Evolutionary conservation across 345 rosid species (phyloP), one percentile per base, ranked within the genome.

Genomic region (Hibiscus mutabilis): DNA sequence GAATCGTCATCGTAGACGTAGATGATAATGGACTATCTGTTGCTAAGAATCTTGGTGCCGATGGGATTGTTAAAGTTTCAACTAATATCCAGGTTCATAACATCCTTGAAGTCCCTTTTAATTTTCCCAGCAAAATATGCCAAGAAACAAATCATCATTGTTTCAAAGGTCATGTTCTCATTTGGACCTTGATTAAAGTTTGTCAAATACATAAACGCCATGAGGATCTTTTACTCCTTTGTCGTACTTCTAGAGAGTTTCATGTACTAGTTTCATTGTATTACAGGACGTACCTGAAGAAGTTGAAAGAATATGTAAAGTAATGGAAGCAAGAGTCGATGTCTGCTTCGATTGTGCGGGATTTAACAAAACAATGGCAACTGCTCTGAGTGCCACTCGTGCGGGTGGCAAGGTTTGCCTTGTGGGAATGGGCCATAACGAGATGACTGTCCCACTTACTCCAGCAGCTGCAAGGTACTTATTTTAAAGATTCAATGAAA

Each of bases 321-420:
- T 86, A 33, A 87, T 90, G 89, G 94, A 89, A 2, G 68, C 85
- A 31, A 74, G 80, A 66, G 74, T 95, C 0, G 86, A 90, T 69
- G 96, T 89, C 70, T 90, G 84, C 73, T 92, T 95, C 33, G 96
- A 95, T 60, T 95, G 99, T 77, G 99, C 84, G 5, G 97, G 99
- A 27, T 90, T 86, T 75, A 73, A 81, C 83, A 95, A 92, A 81
- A 92, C 99, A 18, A 95, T 89, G 96, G 78, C 89, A 4, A 92
- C 98, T 0, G 92, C 99, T 31, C 74, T 92, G 73, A 77, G 76
- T 59, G 94, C 91, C 15, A 88, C 97, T 22, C 59, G 82, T 60
- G 63, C 96, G n/a, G 99, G 98, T 0, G 97, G 99, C 73, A 95
- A 86, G 82, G 98, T 92, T 56, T 95, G 99, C 81, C 96, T 90